Percentiles rank a stretch among this genome's conserved stretches.
phyloP scores from a whole-genome alignment of 1,139 yeast species.

The Scheffersomyces stambukii region DNA sequence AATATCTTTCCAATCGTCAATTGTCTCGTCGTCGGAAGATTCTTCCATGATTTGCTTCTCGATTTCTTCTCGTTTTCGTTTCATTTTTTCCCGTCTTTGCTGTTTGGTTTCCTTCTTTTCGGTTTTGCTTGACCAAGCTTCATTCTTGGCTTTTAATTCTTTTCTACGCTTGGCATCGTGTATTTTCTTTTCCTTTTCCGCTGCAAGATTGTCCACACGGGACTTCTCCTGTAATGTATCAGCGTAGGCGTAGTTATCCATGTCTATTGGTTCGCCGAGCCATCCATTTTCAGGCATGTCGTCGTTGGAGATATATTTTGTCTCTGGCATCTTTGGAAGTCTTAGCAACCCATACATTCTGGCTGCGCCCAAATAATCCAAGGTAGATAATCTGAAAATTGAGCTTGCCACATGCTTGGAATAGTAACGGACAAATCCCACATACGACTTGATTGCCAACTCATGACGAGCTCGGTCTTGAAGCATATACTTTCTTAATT shows the following conservation, averaged over 20 bases:
- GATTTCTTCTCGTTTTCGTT: conserved; percentile 58
- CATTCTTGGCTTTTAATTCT: conserved; percentile 48
- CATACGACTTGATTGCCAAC: conserved; percentile 71
- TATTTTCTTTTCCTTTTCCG: conserved; percentile 39
- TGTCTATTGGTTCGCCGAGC: conserved; percentile 57
- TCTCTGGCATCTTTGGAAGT: conserved; percentile 94
- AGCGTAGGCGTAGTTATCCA: conserved; percentile 62
- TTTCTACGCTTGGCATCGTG: conserved; percentile 47
- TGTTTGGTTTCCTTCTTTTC: conserved; percentile 61
- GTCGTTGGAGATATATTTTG: conserved; percentile 46
- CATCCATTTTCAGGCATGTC: conserved; percentile 65
- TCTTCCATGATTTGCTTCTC: conserved; percentile 53
- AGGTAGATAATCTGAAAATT: conserved; percentile 68
- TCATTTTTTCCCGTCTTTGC: conserved; percentile 61
- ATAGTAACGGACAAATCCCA: conserved; percentile 79
- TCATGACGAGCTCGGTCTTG: conserved; percentile 80
- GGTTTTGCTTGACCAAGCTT: conserved; percentile 76
- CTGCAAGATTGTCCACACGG: conserved; percentile 56
- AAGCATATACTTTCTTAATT: conserved; percentile 55
- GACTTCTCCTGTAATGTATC: conserved; percentile 62
- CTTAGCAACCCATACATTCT: conserved; percentile 75
- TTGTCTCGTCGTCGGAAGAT: conserved; percentile 41
- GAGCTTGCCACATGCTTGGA: conserved; percentile 89
- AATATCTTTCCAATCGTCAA: conserved; percentile 85
- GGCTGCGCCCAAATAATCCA: conserved; percentile 74